Evolutionary conservation across 306 rosid species (phyloP).

Genomic region (Astragalus membranaceus): DNA sequence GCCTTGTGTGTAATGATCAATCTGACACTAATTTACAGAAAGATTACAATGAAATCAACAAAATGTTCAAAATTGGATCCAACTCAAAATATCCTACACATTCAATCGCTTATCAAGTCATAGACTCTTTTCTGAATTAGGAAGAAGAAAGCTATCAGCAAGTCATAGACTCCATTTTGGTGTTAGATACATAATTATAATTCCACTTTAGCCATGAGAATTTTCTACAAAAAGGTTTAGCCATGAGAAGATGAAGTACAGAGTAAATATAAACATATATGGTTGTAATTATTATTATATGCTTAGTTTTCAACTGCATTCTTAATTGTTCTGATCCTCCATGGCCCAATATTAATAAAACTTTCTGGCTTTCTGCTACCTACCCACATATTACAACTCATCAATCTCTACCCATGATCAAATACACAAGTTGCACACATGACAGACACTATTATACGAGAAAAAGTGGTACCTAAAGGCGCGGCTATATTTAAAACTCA

Average conservation of each 20-base stretch:
- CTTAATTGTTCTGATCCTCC: not conserved
- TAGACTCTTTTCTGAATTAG: too few species aligned
- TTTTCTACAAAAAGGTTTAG: too few species aligned
- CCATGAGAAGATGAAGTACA: too few species aligned
- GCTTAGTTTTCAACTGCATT: not conserved
- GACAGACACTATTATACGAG: not conserved
- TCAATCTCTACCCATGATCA: not conserved
- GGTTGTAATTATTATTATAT: too few species aligned
- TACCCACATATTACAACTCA: not conserved
- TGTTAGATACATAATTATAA: not conserved
- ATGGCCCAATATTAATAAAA: not conserved
- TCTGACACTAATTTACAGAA: too few species aligned
- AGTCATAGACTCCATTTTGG: not conserved
- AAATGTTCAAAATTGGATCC: too few species aligned
- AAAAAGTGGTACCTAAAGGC: not conserved
- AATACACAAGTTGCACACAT: not conserved
- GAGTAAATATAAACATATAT: too few species aligned
- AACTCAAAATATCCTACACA: too few species aligned
- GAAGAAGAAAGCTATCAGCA: too few species aligned
- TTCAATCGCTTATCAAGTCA: too few species aligned
- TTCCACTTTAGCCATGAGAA: not conserved
- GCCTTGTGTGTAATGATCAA: too few species aligned
- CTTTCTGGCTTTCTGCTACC: not conserved
- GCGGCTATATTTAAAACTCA: conserved; percentile 18
- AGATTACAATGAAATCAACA: too few species aligned